Conservation (phyloP, 495 filamentous ascomycete species). For the Hypomontagnella submonticulosa region DNA sequence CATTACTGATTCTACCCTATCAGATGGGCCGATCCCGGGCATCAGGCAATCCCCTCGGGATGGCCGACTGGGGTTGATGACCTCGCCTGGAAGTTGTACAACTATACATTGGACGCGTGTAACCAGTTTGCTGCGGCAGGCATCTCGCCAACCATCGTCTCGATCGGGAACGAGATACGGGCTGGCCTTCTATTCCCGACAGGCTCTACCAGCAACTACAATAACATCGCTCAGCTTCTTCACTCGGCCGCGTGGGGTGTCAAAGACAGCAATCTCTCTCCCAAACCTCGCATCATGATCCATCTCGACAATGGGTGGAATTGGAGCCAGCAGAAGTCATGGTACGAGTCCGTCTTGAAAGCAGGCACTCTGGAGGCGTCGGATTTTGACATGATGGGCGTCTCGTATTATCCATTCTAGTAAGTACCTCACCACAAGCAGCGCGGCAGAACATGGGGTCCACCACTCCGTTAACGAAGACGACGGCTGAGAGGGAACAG, state of each 20-base stretch:
- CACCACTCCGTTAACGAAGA: neutral
- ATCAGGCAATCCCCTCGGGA: slow-evolving; percentile 65
- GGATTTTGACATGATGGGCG: slow-evolving; percentile 76
- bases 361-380: slow-evolving; percentile 61
- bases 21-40: slow-evolving; percentile 55
- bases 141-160: slow-evolving; percentile 69
- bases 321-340: slow-evolving; percentile 70
- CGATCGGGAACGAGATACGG: slow-evolving; percentile 77
- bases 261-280: slow-evolving; percentile 67
- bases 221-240: slow-evolving; percentile 69
- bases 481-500: slow-evolving; percentile 21
- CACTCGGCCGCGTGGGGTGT: slow-evolving; percentile 71
- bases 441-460: neutral
- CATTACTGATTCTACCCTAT: slow-evolving; percentile 8
- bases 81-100: slow-evolving; percentile 70
- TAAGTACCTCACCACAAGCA: slow-evolving; percentile 3
- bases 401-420: slow-evolving; percentile 79
- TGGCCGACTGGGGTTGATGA: slow-evolving; percentile 69
- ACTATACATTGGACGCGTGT: slow-evolving; percentile 70
- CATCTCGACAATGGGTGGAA: slow-evolving; percentile 78
- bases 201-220: slow-evolving; percentile 58
- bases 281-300: slow-evolving; percentile 72
- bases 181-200: slow-evolving; percentile 72
- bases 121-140: slow-evolving; percentile 67
- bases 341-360: slow-evolving; percentile 67